phyloP scores from a whole-genome alignment of 306 rosid species.

The Prunus campanulata region DNA sequence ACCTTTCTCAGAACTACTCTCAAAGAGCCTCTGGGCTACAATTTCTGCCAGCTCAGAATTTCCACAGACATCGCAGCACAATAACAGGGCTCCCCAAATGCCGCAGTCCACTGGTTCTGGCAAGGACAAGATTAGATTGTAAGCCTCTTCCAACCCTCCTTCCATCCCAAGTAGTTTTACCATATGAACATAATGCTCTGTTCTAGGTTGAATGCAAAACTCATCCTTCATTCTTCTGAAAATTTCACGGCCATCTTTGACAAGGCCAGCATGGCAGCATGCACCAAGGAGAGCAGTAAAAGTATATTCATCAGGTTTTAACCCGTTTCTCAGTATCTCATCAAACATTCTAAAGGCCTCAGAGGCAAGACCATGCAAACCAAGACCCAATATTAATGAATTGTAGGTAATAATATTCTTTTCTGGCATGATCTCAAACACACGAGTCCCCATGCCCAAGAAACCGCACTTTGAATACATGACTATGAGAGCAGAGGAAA shows the following conservation, averaged over 20 bases:
- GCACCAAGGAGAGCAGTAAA: slow-evolving; percentile 83
- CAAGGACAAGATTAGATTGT: slow-evolving; percentile 52
- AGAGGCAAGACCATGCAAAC: slow-evolving; percentile 71
- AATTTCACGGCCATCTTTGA: slow-evolving; percentile 57
- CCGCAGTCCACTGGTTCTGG: slow-evolving; percentile 75
- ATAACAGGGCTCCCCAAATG: slow-evolving; percentile 79
- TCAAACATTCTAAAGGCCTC: slow-evolving; percentile 61
- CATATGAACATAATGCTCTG: slow-evolving; percentile 81
- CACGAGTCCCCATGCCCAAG: slow-evolving; percentile 51
- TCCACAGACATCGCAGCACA: slow-evolving; percentile 72
- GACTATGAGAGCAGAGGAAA: slow-evolving; percentile 69
- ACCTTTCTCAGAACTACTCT: slow-evolving; percentile 42
- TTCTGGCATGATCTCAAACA: slow-evolving; percentile 52
- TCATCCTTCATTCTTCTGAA: slow-evolving; percentile 63
- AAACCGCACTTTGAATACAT: slow-evolving; percentile 86
- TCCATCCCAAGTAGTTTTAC: slow-evolving; percentile 85
- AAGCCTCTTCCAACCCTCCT: slow-evolving; percentile 78
- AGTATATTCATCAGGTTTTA: slow-evolving; percentile 71
- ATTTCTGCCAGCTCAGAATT: slow-evolving; percentile 68
- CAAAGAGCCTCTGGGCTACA: slow-evolving; percentile 52
- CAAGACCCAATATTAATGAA: slow-evolving; percentile 67
- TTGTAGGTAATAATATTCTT: slow-evolving; percentile 68
- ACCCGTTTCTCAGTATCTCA: slow-evolving; percentile 42
- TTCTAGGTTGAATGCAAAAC: slow-evolving; percentile 50
- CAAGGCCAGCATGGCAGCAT: slow-evolving; percentile 83